Base-by-base conservation (phyloP, 352 stramenopile species). In the Globisporangium echinulatum region DNA sequence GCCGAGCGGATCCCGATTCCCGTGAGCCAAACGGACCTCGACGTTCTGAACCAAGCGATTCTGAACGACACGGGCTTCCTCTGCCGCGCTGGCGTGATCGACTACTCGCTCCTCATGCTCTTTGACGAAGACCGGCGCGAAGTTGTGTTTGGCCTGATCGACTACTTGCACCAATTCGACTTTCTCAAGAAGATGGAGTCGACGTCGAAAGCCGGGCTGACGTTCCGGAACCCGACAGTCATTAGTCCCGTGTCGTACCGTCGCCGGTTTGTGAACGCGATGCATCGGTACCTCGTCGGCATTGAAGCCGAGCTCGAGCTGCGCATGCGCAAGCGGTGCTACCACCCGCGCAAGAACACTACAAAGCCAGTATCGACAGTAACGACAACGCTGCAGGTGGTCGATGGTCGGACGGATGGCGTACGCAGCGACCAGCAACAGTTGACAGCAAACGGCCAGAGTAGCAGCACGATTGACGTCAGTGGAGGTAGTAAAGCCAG, bases 171-270 rank as follows among this genome's bases (percentile, higher is more conserved):
- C 54, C 85, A 95, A 52, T 95, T 91, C 55, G 85, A 95, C 60
- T 91, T 95, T 58, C 59, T 95, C 15, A 95, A 95, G 62, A 92
- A 92, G 55, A 92, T 95, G 77, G 85, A 95, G 64, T 95, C 85
- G 17, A 92, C 83, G 3, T 92, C 85, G 1, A 95, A 95, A 57
- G 83, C 84, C 0, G 89, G 79, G 38, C 68, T 93, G 59, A 92
- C 75, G 14, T 93, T 93, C 64, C 81, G 83, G 6, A 81, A 91
- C 44, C 85, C 85, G 61, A 95, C 85, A 0, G 85, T 95, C 36
- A 88, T 95, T 65, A 91, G 81, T 37, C 85, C 85, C 7, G 72
- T 79, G 36, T 86, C 83, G 11, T 95, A 95, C 51, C 82, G 75
- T 5, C 79, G 77, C 36, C 82, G 85, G 7, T 92, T 95, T 52